A percentile compares a stretch with the other conserved stretches of the same genome.
Evolutionary conservation across 148 eudicot genomes (phyloP).

Genomic region (Heliosperma pusillum): DNA sequence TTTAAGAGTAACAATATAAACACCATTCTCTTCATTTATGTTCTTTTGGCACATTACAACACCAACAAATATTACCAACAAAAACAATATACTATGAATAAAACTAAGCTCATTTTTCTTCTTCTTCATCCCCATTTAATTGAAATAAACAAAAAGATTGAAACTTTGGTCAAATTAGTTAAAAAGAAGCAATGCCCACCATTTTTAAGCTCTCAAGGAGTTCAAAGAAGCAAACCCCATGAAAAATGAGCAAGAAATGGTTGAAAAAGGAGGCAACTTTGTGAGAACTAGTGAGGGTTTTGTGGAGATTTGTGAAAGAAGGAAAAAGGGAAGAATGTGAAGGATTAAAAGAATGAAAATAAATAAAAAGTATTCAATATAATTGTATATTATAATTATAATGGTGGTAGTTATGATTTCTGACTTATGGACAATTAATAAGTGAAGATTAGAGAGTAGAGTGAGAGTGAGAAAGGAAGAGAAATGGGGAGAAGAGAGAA

Average conservation of each 20-base stretch:
- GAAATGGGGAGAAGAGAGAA: neutral
- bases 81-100: slow-evolving; percentile 19
- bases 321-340: slow-evolving; percentile 20
- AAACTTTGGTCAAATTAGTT: slow-evolving; percentile 12
- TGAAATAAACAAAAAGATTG: neutral
- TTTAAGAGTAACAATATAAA: slow-evolving; percentile 82
- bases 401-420: neutral
- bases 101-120: slow-evolving; percentile 7
- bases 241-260: slow-evolving; percentile 6
- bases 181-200: slow-evolving; percentile 13
- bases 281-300: neutral
- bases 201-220: neutral
- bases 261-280: neutral
- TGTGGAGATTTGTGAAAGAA: slow-evolving; percentile 4
- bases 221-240: slow-evolving; percentile 13
- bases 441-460: slow-evolving; percentile 3
- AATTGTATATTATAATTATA: too few species aligned
- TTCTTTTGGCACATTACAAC: slow-evolving; percentile 40
- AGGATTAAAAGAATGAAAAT: neutral
- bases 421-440: neutral
- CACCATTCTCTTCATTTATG: slow-evolving; percentile 47
- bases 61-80: slow-evolving; percentile 30
- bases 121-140: slow-evolving; percentile 5
- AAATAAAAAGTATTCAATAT: too few species aligned
- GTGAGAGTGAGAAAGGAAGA: neutral